Evolutionary conservation across 495 filamentous ascomycete genomes (phyloP), one percentile per base, ranked within the genome.

Genomic region (Corynascus novoguineensis): DNA sequence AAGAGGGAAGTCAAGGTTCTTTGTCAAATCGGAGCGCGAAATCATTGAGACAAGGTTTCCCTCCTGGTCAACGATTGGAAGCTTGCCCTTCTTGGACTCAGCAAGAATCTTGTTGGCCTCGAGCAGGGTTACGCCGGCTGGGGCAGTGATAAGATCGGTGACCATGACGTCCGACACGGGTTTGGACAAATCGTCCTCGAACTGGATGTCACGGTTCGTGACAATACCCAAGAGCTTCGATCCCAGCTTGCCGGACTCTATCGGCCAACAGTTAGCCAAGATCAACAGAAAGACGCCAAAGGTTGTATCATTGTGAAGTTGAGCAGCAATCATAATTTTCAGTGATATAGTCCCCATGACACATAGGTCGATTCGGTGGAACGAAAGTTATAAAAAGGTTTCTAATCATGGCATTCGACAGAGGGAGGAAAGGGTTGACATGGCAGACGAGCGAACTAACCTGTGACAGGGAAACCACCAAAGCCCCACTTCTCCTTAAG

Each of bases 401-500:
- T 81, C 70, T 82, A 81, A 83, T 91, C 90, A 95, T 95, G 7
- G 57, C 10, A 56, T 34, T 76, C 64, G 63, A 68, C 47, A 38
- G 55, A 51, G 51, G 47, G 50, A 41, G 64, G 55, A 60, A 34
- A n/a, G 44, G 28, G 17, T 4, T 5, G 53, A 46, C 55, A 60
- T 60, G 60, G 58, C 27, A n/a, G 27, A 29, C 50, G 25, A 58
- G 14, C 53, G 50, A 53, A 81, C 93, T 81, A 77, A 97, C 93
- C 92, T 77, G 93, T 99, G 48, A 99, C 91, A 51, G 93, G 93
- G 78, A 97, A 97, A 61, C 93, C 93, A 69, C 95, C 95, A 68
- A 99, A 99, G 6, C 95, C 95, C 88, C 95, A 97, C 75, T 91
- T 90, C 76, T 92, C 87, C 77, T 97, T 97, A 58, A 97, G 75